Conservation (phyloP, 108 stramenopile species). For the Discostella stelligeroides region DNA sequence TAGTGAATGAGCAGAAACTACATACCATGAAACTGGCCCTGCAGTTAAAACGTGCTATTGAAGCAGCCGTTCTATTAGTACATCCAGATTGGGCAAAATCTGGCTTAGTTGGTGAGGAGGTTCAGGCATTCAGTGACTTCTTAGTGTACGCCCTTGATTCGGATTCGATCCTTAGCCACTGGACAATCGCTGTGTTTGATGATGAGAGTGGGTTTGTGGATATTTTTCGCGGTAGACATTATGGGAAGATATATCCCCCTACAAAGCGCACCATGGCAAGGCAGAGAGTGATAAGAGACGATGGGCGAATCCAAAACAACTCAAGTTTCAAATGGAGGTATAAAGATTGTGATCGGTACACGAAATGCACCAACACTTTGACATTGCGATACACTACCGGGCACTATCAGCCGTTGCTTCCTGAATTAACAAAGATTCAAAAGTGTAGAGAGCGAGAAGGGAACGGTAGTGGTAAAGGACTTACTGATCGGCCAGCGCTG, state of each 20-base stretch:
- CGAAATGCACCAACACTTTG: constrained; percentile 37
- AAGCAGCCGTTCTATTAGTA: constrained; percentile 47
- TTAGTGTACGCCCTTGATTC: constrained; percentile 52
- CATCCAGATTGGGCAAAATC: constrained; percentile 52
- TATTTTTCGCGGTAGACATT: constrained; percentile 45
- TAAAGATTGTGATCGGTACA: constrained; percentile 33
- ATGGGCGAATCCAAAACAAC: background rate
- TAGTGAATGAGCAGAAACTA: constrained; percentile 21
- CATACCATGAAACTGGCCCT: constrained; percentile 36
- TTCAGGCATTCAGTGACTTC: constrained; percentile 54
- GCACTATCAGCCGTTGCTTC: constrained; percentile 50
- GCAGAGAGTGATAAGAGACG: constrained; percentile 10
- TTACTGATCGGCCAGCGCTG: constrained; percentile 22
- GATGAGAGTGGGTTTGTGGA: constrained; percentile 52
- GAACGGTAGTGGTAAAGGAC: background rate
- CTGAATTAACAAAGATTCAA: constrained; percentile 39
- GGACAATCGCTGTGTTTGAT: constrained; percentile 51
- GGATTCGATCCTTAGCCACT: constrained; percentile 40
- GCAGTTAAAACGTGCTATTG: constrained; percentile 49
- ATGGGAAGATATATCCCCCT: constrained; percentile 49
- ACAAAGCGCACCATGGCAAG: constrained; percentile 3
- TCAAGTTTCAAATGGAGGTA: constrained; percentile 13
- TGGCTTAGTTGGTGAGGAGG: constrained; percentile 50
- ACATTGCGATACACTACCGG: constrained; percentile 47
- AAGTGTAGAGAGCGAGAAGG: constrained; percentile 2